phyloP scores from a whole-genome alignment of 2,329 filamentous ascomycete species.

The Hymenoscyphus albidus region DNA sequence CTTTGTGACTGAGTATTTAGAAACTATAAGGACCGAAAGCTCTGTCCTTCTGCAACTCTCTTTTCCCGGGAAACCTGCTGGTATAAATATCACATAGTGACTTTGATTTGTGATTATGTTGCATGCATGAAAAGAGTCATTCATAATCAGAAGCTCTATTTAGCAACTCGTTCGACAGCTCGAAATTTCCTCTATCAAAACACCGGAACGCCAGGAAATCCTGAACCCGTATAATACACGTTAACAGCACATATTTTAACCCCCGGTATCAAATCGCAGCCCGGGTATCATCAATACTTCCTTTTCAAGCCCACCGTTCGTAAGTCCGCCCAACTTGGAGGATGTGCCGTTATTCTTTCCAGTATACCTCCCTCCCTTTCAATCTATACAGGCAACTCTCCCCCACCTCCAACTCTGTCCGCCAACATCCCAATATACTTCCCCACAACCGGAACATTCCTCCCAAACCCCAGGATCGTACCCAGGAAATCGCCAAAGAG shows the following conservation, averaged over 20 bases:
- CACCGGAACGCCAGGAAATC: conserved; percentile 20
- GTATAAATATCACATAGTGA: neutral
- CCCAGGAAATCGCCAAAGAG: conserved; percentile 96
- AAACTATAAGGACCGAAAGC: neutral
- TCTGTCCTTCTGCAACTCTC: neutral
- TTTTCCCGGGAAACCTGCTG: neutral
- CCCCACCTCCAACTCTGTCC: conserved; percentile 68
- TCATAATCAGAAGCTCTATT: neutral
- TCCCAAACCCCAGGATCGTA: conserved; percentile 83
- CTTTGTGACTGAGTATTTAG: neutral
- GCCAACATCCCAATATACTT: conserved; percentile 75
- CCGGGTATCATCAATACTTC: neutral
- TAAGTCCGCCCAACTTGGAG: neutral
- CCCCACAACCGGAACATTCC: conserved; percentile 78
- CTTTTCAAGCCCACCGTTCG: neutral
- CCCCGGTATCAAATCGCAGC: neutral
- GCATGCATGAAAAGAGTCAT: neutral
- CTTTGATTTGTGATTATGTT: neutral
- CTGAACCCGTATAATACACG: conserved; percentile 14
- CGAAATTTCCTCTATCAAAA: conserved; percentile 4
- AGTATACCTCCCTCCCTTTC: neutral
- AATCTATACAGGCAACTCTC: conserved; percentile 69
- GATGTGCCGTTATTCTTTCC: neutral
- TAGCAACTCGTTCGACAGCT: neutral
- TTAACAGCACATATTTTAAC: neutral